Base-by-base conservation (phyloP, 2,329 filamentous ascomycete species). In the Epichloe sp. region DNA sequence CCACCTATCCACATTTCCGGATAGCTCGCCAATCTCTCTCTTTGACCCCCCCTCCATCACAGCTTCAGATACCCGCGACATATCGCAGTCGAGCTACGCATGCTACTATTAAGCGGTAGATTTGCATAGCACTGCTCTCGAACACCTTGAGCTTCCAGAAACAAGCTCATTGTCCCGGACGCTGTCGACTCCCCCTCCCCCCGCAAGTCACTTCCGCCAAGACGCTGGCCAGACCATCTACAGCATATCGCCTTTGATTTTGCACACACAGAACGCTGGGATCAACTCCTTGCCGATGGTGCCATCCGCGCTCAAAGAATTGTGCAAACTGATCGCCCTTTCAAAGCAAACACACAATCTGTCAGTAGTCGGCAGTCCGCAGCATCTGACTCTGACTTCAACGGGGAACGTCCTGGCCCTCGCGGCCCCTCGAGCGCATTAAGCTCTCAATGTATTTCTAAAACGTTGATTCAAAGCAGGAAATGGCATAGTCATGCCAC, bases 401-500 rank as follows among this genome's bases (percentile, higher is more conserved):
- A 31, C 26, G n/a, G 12, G n/a, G 15, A 47, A 47, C 44, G 37
- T 38, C n/a, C n/a, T 42, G 37, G 21, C 36, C 35, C 38, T 8
- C 37, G 1, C 23, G 42, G 42, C 23, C 14, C 14, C 7, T n/a
- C 15, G 17, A 44, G 35, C 31, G 17, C 17, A 35, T 31, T 11
- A 19, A 44, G 42, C 45, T 43, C 58, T 63, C 63, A 60, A 68
- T 67, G 65, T 58, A 56, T 60, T 54, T 57, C 58, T 60, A 56
- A 50, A 50, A 55, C 56, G 57, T 59, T 60, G 61, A 56, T 67
- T 67, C 7, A 64, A 64, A 64, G 65, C 61, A 57, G 66, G 66
- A 63, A 65, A 67, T 69, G 69, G 67, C 63, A 70, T 73, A 68
- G 73, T 65, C 62, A 66, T 70, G 62, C 63, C 63, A 57, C 67